Percentiles rank a stretch among this genome's conserved stretches.
Evolutionary conservation across 202 grass and related monocot genomes (phyloP).

Genomic region (Miscanthus sacchariflorus): DNA sequence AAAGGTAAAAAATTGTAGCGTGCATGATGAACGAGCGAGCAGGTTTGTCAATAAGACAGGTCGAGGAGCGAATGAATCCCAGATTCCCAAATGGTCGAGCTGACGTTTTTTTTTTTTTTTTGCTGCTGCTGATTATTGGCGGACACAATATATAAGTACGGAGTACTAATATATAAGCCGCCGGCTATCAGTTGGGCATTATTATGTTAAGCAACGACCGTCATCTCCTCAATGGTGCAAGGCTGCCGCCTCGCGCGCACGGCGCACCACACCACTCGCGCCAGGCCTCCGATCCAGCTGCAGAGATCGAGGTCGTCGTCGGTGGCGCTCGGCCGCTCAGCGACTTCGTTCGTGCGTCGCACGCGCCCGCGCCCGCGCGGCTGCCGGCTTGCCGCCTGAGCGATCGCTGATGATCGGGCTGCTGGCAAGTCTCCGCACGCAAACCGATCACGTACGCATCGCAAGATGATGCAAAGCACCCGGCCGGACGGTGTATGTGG

Average conservation of each 20-base stretch:
- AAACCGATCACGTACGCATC: background rate
- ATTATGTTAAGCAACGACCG: background rate
- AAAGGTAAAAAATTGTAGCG: too few species aligned
- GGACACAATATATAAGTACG: background rate
- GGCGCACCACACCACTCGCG: background rate
- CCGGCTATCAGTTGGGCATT: background rate
- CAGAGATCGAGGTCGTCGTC: background rate
- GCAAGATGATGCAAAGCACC: too few species aligned
- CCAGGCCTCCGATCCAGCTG: background rate
- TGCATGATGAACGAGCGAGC: background rate
- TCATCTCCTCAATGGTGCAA: slow-evolving; percentile 6
- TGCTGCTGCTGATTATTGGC: background rate
- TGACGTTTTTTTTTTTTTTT: too few species aligned
- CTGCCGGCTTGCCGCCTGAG: background rate
- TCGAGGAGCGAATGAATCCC: background rate
- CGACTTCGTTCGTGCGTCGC: background rate
- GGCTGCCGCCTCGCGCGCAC: background rate
- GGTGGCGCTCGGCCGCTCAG: background rate
- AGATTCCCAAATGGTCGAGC: background rate
- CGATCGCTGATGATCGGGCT: background rate
- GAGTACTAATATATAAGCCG: background rate
- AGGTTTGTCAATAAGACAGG: background rate
- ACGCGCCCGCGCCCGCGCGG: too few species aligned
- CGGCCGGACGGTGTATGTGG: background rate
- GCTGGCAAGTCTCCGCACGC: background rate